Conservation (phyloP, 2,329 filamentous ascomycete species). For the Claviceps monticola region DNA sequence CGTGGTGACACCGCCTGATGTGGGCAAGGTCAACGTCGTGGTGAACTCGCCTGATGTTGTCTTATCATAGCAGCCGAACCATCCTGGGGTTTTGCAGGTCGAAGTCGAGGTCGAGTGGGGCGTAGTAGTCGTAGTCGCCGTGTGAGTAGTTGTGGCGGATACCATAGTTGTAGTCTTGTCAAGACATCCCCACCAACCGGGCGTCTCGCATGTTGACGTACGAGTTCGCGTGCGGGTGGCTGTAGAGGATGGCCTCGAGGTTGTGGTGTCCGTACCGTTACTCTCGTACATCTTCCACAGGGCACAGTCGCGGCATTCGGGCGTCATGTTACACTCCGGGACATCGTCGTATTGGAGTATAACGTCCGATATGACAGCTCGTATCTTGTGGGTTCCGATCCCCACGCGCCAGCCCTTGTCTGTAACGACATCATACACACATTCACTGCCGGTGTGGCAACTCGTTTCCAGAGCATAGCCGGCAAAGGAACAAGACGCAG, state of each 20-base stretch:
- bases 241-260: slow-evolving; percentile 40
- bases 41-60: slow-evolving; percentile 17
- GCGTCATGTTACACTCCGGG: slow-evolving; percentile 60
- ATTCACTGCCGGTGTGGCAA: slow-evolving; percentile 83
- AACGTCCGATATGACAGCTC: slow-evolving; percentile 75
- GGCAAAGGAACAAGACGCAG: slow-evolving; percentile 76
- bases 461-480: slow-evolving; percentile 87
- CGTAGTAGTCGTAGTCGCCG: slow-evolving; percentile 27
- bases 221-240: slow-evolving; percentile 57
- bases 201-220: slow-evolving; percentile 79
- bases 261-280: slow-evolving; percentile 69
- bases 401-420: slow-evolving; percentile 89
- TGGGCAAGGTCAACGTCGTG: slow-evolving; percentile 15
- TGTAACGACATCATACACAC: slow-evolving; percentile 81
- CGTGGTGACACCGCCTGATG: slow-evolving; percentile 4
- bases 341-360: slow-evolving; percentile 71
- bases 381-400: slow-evolving; percentile 82
- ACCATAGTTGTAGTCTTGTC: slow-evolving; percentile 46
- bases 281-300: slow-evolving; percentile 93
- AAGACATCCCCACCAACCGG: slow-evolving; percentile 80
- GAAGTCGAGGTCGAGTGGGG: slow-evolving; percentile 32
- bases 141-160: slow-evolving; percentile 22
- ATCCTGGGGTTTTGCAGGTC: slow-evolving; percentile 43
- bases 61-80: slow-evolving; percentile 50
- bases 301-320: slow-evolving; percentile 77